Evolutionary conservation across 1,284 basidiomycete genomes (phyloP), one percentile per base, ranked within the genome.

Genomic region (Abortiporus biennis): DNA sequence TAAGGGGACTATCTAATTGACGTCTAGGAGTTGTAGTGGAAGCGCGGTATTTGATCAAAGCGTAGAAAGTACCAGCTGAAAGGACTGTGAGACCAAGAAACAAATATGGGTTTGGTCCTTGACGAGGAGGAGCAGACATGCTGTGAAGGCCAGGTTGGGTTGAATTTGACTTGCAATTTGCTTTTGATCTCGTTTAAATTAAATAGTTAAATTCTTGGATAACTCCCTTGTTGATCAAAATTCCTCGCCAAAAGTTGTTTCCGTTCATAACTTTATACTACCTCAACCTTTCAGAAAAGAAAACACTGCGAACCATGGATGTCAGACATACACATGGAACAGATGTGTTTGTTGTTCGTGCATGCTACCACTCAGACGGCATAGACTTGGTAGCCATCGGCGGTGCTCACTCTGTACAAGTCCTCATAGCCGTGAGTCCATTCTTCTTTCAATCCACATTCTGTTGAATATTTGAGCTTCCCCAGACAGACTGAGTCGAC

Each of bases 351-450:
- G 72, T 73, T 47, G 63, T 89, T 27, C 71, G 75, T 43, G 70
- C 82, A 19, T 84, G 77, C 53, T 67, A 75, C 51, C 67, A 72
- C 48, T 70, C 78, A 46, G 80, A 85, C 47, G 82, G 77, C 1
- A 57, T 63, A 1, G 83, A 86, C 58, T 65, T 89, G 22, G 54
- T 89, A 38, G 85, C 86, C 25, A 57, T 88, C 36, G 85, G 79
- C 33, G 80, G 79, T 33, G 77, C 79, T 43, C 77, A 85, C 55
- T 76, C 81, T 2, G 78, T 88, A 21, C 71, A 86, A 48, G 66
- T 89, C 44, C 57, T 88, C 29, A 69, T 75, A 40, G 67, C 85
- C 42, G 81, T 82, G 60, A 59, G 74, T 64, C n/a, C n/a, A 36
- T 43, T 47, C 41, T 15, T n/a, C 20, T 38, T 43, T 46, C 43